These are phyloP conservation scores for Camellia oleifera DNA, from an alignment of 179 eudicot species.

Conservation along the genomic window DNA sequence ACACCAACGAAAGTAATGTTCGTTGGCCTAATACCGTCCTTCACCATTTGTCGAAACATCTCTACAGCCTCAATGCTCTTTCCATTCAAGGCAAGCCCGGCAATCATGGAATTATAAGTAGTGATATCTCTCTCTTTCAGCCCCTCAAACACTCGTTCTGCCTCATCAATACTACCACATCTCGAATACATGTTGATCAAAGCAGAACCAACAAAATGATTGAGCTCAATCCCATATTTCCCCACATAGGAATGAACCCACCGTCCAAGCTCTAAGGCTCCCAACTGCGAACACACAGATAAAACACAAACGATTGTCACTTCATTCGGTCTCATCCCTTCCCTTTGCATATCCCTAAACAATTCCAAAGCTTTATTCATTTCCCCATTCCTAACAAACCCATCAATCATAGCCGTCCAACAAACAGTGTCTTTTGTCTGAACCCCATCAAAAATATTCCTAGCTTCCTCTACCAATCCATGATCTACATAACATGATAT, in stretches of 20 bases:
- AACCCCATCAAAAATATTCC: neutral
- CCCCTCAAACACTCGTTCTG: neutral
- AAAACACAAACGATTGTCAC: slow-evolving; percentile 45
- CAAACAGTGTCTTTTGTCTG: slow-evolving; percentile 7
- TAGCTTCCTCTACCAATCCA: slow-evolving; percentile 12
- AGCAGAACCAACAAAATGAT: slow-evolving; percentile 9
- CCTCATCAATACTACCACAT: slow-evolving; percentile 9
- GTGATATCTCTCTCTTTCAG: neutral
- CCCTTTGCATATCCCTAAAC: slow-evolving; percentile 14
- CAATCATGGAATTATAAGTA: neutral
- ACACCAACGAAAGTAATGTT: slow-evolving; percentile 4
- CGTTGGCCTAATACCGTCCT: neutral
- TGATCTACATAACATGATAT: neutral
- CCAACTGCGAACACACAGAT: slow-evolving; percentile 33
- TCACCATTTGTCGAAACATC: neutral
- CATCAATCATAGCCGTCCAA: slow-evolving; percentile 16
- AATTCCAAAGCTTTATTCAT: slow-evolving; percentile 11
- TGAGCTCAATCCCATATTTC: neutral
- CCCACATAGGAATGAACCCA: slow-evolving; percentile 3
- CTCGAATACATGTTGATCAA: slow-evolving; percentile 14
- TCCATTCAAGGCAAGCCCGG: neutral
- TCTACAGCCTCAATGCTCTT: neutral
- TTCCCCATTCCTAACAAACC: slow-evolving; percentile 12
- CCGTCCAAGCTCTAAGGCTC: slow-evolving; percentile 13
- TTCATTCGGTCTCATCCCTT: slow-evolving; percentile 37